Percentiles rank a stretch among this genome's conserved stretches.
These are phyloP conservation scores for Dryadomyces quercivorus DNA, from an alignment of 2,329 filamentous ascomycete species.

Conservation along the genomic window DNA sequence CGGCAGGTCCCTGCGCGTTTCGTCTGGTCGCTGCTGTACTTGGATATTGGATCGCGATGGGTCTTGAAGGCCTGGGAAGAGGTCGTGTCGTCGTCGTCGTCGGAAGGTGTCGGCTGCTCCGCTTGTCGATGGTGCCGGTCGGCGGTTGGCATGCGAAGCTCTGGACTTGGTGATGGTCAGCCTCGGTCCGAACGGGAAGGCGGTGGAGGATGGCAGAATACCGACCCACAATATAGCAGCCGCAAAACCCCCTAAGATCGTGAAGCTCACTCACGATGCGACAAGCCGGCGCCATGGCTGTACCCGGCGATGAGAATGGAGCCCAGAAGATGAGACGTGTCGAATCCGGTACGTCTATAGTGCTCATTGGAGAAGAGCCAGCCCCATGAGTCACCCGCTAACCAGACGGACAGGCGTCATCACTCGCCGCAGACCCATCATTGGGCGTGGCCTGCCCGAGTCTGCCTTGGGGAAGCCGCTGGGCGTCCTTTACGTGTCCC, in stretches of 20 bases:
- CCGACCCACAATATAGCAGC: background rate
- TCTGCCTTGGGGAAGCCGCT: background rate
- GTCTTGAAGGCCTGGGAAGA: too few species aligned
- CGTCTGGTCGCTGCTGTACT: too few species aligned
- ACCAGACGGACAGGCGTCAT: background rate
- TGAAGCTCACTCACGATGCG: too few species aligned
- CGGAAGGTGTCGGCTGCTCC: too few species aligned
- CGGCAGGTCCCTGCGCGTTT: too few species aligned
- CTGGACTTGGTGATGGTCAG: too few species aligned
- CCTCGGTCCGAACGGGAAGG: background rate
- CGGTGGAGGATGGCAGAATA: background rate
- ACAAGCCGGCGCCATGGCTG: background rate
- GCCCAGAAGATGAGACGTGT: background rate
- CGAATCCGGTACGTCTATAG: background rate
- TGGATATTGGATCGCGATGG: too few species aligned
- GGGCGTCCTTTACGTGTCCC: constrained; percentile 47
- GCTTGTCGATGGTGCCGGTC: too few species aligned
- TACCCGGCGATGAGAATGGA: background rate
- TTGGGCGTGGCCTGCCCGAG: constrained; percentile 1
- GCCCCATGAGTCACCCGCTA: too few species aligned
- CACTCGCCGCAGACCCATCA: constrained; percentile 3
- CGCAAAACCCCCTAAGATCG: background rate
- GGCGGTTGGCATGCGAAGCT: too few species aligned
- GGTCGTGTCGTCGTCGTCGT: too few species aligned
- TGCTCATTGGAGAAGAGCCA: too few species aligned